These are phyloP conservation scores for Stylosanthes scabra DNA, from an alignment of 331 rosid genomes.

Conservation along the genomic window DNA sequence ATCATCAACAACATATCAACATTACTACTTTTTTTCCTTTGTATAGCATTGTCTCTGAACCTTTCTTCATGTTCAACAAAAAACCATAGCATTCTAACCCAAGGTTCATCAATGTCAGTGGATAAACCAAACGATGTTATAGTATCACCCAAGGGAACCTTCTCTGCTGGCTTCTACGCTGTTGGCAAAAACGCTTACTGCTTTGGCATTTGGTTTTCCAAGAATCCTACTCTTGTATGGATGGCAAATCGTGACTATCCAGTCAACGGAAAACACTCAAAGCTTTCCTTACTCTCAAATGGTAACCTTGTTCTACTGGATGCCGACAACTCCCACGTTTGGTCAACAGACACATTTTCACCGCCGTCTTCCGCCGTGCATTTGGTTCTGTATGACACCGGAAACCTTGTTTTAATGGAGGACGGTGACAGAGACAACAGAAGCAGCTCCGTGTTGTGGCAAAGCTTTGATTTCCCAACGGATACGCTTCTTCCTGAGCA, in stretches of 20 bases:
- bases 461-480: conserved; percentile 63
- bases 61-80: conserved; percentile 43
- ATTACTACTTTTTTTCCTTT: conserved; percentile 16
- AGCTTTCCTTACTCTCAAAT: conserved; percentile 42
- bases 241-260: conserved; percentile 62
- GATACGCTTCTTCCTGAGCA: conserved; percentile 54
- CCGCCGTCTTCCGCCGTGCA: not conserved
- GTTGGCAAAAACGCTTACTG: conserved; percentile 61
- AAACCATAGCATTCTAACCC: not conserved
- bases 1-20: not conserved
- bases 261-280: conserved; percentile 58
- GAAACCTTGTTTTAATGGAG: conserved; percentile 52
- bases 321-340: conserved; percentile 38
- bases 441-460: conserved; percentile 44
- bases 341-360: conserved; percentile 52
- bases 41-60: conserved; percentile 2
- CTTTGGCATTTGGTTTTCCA: conserved; percentile 65
- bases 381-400: conserved; percentile 41
- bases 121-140: conserved; percentile 43
- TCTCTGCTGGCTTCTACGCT: conserved; percentile 55
- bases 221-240: conserved; percentile 54
- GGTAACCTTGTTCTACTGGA: conserved; percentile 55
- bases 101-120: conserved; percentile 53
- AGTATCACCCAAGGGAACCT: conserved; percentile 45
- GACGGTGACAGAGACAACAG: not conserved